Evolutionary conservation across 441 rosid genomes (phyloP).

Genomic region (Aquilaria agallochum): DNA sequence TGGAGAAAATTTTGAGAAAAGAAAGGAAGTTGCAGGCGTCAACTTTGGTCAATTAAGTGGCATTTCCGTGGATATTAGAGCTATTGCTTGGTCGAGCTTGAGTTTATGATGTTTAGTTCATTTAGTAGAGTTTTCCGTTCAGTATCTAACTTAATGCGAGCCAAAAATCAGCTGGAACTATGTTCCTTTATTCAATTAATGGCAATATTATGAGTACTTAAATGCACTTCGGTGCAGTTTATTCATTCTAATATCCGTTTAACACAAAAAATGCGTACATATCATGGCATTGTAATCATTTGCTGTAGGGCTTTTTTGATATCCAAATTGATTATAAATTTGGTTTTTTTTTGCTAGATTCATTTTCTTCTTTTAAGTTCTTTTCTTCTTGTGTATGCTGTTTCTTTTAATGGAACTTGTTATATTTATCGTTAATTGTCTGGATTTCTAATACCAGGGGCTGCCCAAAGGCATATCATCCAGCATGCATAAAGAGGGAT

Average conservation of each 20-base stretch:
- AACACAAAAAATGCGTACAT: too few relatives aligned
- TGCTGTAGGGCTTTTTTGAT: too few relatives aligned
- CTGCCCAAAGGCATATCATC: constrained; percentile 99
- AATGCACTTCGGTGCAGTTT: too few relatives aligned
- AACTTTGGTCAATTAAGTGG: neutral
- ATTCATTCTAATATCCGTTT: too few relatives aligned
- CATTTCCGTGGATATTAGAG: neutral
- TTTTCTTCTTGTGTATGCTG: constrained; percentile 8
- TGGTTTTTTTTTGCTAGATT: neutral
- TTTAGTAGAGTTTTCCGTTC: too few relatives aligned
- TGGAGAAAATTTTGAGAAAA: constrained; percentile 5
- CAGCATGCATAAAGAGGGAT: constrained; percentile 91
- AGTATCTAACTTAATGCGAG: too few relatives aligned
- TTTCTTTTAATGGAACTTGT: neutral
- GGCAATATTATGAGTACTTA: too few relatives aligned
- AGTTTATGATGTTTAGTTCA: neutral
- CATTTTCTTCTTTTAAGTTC: neutral
- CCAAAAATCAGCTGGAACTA: too few relatives aligned
- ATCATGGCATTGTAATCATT: too few relatives aligned
- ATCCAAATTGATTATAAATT: too few relatives aligned
- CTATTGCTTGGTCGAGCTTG: constrained; percentile 1
- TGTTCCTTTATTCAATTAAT: too few relatives aligned
- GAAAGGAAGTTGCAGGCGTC: neutral
- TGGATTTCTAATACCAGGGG: constrained; percentile 48
- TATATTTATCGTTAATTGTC: constrained; percentile 18